Evolutionary conservation across 2,329 filamentous ascomycete species (phyloP), one percentile per base, ranked within the genome.

Genomic region (Phyllosticta citribraziliensis): DNA sequence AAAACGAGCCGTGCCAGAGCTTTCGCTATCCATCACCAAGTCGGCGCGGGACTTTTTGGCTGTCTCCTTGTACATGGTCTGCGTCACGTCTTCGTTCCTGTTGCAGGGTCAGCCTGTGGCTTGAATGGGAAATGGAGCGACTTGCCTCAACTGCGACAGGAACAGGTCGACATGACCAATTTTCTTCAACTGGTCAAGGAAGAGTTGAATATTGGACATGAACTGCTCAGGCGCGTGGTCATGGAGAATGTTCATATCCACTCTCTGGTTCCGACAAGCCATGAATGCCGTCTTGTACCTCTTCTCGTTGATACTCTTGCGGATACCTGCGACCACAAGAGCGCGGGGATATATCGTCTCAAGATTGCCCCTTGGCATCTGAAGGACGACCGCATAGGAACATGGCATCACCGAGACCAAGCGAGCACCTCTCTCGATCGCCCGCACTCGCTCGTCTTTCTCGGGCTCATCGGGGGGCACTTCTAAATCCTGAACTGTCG

Each of bases 201-300:
- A 96, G 0, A 89, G 74, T 0, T 81, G 79, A 11, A 96, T 83
- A 65, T 86, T 89, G 3, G 81, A 77, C 71, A 97, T 81, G 70
- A 99, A 97, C 66, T 95, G 89, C 47, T 86, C 81, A 0, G 93
- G 91, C n/a, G 86, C 85, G 74, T 97, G 90, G 70, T 99, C 94
- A 69, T 96, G 93, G 2, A 99, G 79, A 64, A 99, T 93, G 70
- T 99, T 99, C 88, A 97, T 92, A 70, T 99, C 94, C 0, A 99
- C 94, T 66, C 95, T 85, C 72, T 99, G 95, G 22, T 87, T 93
- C 57, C 94, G 86, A 71, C 94, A 97, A 64, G 91, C 87, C 22
- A 88, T 79, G 71, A 97, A 99, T 0, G 94, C 94, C 57, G 84
- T 84, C 56, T 82, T 84, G 70, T 97, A 99, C 67, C 94, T 85